These are phyloP conservation scores for Pythium sukuiense DNA, from an alignment of 352 stramenopile genomes.

Conservation along the genomic window DNA sequence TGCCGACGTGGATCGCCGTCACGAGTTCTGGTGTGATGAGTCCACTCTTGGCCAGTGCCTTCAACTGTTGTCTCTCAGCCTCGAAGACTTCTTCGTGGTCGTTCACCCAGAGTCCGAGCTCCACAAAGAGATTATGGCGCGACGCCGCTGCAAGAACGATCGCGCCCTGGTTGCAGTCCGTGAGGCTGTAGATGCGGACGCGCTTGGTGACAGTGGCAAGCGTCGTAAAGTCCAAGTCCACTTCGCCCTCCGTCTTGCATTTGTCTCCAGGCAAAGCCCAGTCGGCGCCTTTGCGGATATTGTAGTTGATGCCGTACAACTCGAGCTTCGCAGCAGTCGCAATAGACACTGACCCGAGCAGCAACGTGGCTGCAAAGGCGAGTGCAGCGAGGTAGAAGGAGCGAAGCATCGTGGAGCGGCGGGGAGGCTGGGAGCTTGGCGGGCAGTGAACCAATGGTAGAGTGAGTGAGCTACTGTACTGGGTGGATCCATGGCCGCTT, in stretches of 20 bases:
- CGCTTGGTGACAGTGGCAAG: conserved; percentile 24
- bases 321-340: not conserved
- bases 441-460: not conserved
- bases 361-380: not conserved
- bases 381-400: not conserved
- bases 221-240: conserved; percentile 28
- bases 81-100: conserved; percentile 36
- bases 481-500: not conserved
- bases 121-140: conserved; percentile 28
- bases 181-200: conserved; percentile 39
- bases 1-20: conserved; percentile 60
- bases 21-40: conserved; percentile 27
- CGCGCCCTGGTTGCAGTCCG: conserved; percentile 33
- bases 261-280: conserved; percentile 18
- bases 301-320: conserved; percentile 46
- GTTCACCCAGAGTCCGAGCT: conserved; percentile 69
- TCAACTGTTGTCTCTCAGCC: conserved; percentile 39
- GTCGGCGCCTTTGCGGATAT: conserved; percentile 31
- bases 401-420: not conserved
- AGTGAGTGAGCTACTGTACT: not conserved
- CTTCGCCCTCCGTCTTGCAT: conserved; percentile 25
- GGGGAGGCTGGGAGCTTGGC: not conserved
- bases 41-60: conserved; percentile 23
- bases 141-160: conserved; percentile 30
- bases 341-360: not conserved